Evolutionary conservation across 306 rosid species (phyloP).

Genomic region (Notholithocarpus densiflorus): DNA sequence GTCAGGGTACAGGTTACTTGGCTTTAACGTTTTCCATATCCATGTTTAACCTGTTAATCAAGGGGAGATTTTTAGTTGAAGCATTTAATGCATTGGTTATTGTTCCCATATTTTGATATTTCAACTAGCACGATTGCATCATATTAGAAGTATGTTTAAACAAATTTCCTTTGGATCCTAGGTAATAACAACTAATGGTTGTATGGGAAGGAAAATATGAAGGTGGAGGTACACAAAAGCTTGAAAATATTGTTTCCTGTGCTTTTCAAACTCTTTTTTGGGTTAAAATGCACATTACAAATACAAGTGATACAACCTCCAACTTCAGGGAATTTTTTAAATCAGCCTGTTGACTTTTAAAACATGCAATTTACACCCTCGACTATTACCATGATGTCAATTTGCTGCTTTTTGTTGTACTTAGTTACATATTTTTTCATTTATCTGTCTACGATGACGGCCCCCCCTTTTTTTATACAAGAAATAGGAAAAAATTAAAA

Average conservation of each 20-base stretch:
- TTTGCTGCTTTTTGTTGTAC: too few species aligned
- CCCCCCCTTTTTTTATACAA: too few species aligned
- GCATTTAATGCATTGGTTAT: background rate
- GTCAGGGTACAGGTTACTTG: constrained; percentile 17
- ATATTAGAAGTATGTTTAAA: background rate
- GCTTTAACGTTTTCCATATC: constrained; percentile 1
- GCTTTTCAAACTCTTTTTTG: background rate
- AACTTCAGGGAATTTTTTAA: too few species aligned
- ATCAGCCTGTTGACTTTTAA: too few species aligned
- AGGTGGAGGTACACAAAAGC: background rate
- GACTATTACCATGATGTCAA: too few species aligned
- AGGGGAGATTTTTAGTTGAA: background rate
- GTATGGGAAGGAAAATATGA: background rate
- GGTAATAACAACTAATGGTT: background rate
- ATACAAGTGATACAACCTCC: too few species aligned
- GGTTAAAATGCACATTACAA: too few species aligned
- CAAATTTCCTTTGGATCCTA: background rate
- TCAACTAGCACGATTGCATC: background rate
- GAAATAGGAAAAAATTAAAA: too few species aligned
- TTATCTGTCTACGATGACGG: too few species aligned
- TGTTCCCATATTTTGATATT: background rate
- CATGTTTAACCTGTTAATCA: background rate
- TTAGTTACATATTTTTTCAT: too few species aligned
- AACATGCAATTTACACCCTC: too few species aligned
- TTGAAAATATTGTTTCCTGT: background rate